These are phyloP conservation scores for Arthrobotrys sinensis DNA, from an alignment of 2,329 filamentous ascomycete genomes.

Conservation along the genomic window DNA sequence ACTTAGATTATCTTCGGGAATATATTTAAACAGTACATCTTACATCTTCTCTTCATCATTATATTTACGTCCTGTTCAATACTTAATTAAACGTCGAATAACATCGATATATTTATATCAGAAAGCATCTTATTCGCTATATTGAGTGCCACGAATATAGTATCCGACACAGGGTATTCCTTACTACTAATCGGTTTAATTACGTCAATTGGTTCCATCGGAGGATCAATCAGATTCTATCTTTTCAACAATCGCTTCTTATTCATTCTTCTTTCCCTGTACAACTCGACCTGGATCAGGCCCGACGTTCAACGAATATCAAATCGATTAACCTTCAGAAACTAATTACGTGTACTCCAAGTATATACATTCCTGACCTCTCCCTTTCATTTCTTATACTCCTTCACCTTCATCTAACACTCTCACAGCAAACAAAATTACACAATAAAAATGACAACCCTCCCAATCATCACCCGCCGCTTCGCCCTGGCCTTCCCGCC, in stretches of 20 bases:
- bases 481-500: slow-evolving; percentile 10
- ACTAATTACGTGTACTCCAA: not conserved
- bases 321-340: not conserved
- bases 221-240: not conserved
- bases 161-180: not conserved
- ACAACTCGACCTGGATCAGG: not conserved
- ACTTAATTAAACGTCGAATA: not conserved
- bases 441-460: slow-evolving; percentile 2
- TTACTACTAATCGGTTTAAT: not conserved
- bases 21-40: slow-evolving; percentile 9
- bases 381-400: not conserved
- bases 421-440: not conserved
- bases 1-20: not conserved
- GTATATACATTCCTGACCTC: not conserved
- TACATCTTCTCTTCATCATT: not conserved
- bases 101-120: slow-evolving; percentile 5
- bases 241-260: not conserved
- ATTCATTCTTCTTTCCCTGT: not conserved
- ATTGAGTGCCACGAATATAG: not conserved
- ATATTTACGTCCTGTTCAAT: not conserved
- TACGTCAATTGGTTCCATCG: slow-evolving; percentile 1
- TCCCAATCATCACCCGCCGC: slow-evolving; percentile 32
- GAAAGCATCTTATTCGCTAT: not conserved
- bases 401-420: not conserved
- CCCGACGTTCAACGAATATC: not conserved